These are phyloP conservation scores for Cladosporium colombiae DNA, from an alignment of 2,329 filamentous ascomycete genomes.

Conservation along the genomic window DNA sequence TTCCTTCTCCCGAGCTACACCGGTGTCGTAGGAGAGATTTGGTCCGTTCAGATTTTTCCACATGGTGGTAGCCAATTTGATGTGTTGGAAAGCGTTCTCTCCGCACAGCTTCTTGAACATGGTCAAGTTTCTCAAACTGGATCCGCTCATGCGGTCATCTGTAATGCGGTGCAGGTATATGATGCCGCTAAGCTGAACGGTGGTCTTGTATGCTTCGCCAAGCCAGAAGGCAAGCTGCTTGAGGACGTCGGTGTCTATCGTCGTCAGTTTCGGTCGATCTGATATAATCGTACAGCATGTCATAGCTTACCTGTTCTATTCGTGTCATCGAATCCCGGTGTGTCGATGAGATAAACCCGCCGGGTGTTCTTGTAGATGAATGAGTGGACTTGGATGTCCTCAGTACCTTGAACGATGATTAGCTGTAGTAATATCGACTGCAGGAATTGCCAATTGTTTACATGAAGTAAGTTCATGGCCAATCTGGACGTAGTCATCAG, in stretches of 20 bases:
- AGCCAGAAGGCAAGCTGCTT: conserved; percentile 45
- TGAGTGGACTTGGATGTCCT: conserved; percentile 11
- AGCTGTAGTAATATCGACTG: background rate
- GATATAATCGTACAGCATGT: background rate
- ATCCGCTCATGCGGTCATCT: conserved; percentile 45
- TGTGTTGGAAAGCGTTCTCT: conserved; percentile 42
- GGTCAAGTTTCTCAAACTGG: conserved; percentile 43
- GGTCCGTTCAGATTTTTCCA: conserved; percentile 37
- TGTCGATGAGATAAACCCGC: conserved; percentile 17
- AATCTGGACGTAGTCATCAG: conserved; percentile 22
- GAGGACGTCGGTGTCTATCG: conserved; percentile 47
- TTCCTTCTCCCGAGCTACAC: conserved; percentile 24
- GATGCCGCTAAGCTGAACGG: conserved; percentile 44
- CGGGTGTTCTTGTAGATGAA: conserved; percentile 19
- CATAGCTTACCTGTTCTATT: conserved; percentile 23
- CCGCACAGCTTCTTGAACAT: conserved; percentile 51
- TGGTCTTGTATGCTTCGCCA: conserved; percentile 33
- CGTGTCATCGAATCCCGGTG: conserved; percentile 23
- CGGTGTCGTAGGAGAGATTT: conserved; percentile 24
- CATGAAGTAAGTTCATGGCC: conserved; percentile 34
- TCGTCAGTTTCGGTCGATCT: background rate
- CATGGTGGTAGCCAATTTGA: conserved; percentile 46
- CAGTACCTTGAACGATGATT: background rate
- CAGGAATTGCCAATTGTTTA: background rate
- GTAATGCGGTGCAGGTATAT: conserved; percentile 51